Evolutionary conservation across 169 alveolate genomes (phyloP), one percentile per base, ranked within the genome.

Genomic region (Eimeria praecox): DNA sequence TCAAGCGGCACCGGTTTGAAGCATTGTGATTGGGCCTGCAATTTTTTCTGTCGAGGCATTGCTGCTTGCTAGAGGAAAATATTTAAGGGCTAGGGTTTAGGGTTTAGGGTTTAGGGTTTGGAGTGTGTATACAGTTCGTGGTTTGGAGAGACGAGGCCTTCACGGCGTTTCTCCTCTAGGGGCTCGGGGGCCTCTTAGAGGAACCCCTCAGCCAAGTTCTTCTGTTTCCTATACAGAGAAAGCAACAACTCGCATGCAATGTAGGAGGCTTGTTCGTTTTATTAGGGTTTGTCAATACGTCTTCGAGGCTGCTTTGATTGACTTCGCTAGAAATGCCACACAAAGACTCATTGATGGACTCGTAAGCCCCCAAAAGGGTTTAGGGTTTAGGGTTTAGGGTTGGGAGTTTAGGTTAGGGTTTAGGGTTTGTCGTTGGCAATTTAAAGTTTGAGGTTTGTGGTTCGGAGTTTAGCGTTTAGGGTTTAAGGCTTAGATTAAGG

Each of bases 181-280:
- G 59, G 71, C n/a, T 30, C 42, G 30, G 38, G 10, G 56, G 54
- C n/a, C 52, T 42, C 44, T 30, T 89, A 27, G 66, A 56, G 38
- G 40, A 59, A 46, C n/a, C 52, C 85, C 33, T 27, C 95, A 27
- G 49, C 83, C 24, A 33, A 69, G 80, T 3, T 20, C n/a, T 59
- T 59, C n/a, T 6, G 83, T 27, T 30, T 91, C 95, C 24, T 98
- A 98, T 96, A 98, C 99, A 5, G 98, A 98, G 95, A 99, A 98
- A 89, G 99, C 99, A 18, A 99, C 99, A 20, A 97, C 98, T 27
- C 96, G 99, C 87, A 98, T 99, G 16, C 99, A 99, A 96, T 99
- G 98, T 97, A 97, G 98, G 92, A 97, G 98, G 95, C 97, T 99
- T 69, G 97, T 98, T 38, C 97, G 98, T 87, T 99, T 98, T 95